Base-by-base conservation (phyloP, 306 rosid genomes). In the Mucuna pruriens region DNA sequence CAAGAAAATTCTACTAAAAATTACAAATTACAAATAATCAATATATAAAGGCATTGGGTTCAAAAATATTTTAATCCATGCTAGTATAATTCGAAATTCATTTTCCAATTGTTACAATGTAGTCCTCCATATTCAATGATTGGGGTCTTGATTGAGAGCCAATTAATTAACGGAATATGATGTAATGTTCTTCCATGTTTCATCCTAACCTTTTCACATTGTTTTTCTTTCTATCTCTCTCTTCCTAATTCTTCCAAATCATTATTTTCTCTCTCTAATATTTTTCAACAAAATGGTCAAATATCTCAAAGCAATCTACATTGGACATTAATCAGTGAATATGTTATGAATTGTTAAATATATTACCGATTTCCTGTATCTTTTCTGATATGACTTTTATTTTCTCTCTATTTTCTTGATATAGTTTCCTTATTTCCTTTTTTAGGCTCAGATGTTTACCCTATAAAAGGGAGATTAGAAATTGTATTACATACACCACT, bases 51-150 rank as follows among this genome's bases (percentile, higher is more conserved):
- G 34, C 16, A 70, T 20, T 17, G 5, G 9, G 7, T 10, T n/a
- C 9, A 20, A 51, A 36, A n/a, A 9, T 9, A 9, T 55, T 73
- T 29, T 9, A 76, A 70, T 64, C 26, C 57, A 17, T 9, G 23
- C 12, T 39, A 48, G 31, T 71, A 51, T 38, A 6, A 52, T 17
- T 16, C 17, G 36, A 74, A 75, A 68, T 36, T 65, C 26, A 75
- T 38, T 80, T 65, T 79, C 64, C 39, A 75, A 38, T 70, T 49
- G 33, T 84, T 17, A 84, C 64, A 67, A 74, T 67, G 22, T 26
- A 58, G 74, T 45, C 40, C 40, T 38, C 51, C 42, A 6, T 15
- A 52, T 46, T 80, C 64, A 23, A 62, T 46, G 34, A 71, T 25
- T 15, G 17, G 17, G 40, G 38, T n/a, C 75, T 69, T 23, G 39